Evolutionary conservation across 345 rosid genomes (phyloP), one percentile per base, ranked within the genome.

Genomic region (Geranium rotundifolium): DNA sequence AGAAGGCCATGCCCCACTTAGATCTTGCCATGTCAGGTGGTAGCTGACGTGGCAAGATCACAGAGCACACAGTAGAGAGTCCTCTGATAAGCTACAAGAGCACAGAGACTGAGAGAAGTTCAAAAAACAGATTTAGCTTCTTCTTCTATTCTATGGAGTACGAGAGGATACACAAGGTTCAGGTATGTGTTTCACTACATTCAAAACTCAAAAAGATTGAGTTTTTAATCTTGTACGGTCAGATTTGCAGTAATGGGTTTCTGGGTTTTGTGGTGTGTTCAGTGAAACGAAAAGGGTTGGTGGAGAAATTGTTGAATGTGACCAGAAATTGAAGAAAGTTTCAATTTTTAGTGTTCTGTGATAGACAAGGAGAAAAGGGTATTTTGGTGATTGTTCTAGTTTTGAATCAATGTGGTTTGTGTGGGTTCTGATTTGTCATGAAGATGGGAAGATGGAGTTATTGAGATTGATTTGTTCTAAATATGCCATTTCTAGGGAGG

Each of bases 121-220:
- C 37, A 31, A 31, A 31, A 31, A 31, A 2, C 37, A 31, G 3
- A 3, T 41, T 41, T 41, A 41, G 50, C 50, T 41, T 12, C 50
- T 41, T 41, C 50, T 41, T 41, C 50, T 31, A 77, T 63, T 78
- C 66, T 78, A 92, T 92, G 98, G 99, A 93, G 74, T 93, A 93
- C 76, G 97, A 88, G 82, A 82, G 99, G 78, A 90, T 90, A 76
- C 86, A 88, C 78, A 88, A 90, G 69, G 82, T 75, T 61, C 95
- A 83, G 91, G 92, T 90, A 68, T 29, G 37, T 31, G 3, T 7
- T 31, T 31, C 9, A 1, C 37, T 54, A 4, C 5, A 54, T 4
- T 1, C 16, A 54, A 54, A 16, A 3, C 19, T 5, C 17, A n/a
- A 8, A 34, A 8, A 57, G 29, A 17, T 10, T 61, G n/a, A 12